Base-by-base conservation (phyloP, 257 asterid genomes). In the Asclepias syriaca region DNA sequence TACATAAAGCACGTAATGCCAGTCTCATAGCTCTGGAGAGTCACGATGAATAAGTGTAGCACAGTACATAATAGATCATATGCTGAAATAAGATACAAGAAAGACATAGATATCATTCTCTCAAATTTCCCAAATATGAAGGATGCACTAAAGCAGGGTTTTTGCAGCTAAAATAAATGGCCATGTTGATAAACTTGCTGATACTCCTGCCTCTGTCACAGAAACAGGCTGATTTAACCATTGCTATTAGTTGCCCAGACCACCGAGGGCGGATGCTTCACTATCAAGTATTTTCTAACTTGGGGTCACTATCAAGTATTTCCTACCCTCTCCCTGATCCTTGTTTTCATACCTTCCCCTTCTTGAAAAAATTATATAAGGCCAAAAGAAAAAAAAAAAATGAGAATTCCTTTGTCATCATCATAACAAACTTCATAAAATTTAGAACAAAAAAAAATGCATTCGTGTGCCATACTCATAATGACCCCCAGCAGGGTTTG, bases 401-500 rank as follows among this genome's bases (percentile, higher is more conserved):
- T 14, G 16, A 13, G 55, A 21, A 53, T 16, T 18, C 18, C n/a
- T 16, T 53, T 18, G 22, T 53, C 18, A 61, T 34, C 21, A 6
- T 15, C 24, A 29, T 60, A 37, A 24, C 48, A 63, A 7, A 43
- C 48, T 63, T 15, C 12, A 43, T 63, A 16, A 34, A 63, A 32
- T 1, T 61, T 63, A 34, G 49, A 46, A 57, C 40, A 56, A 50
- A 34, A 1, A 1, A 40, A 59, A 27, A 58, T 68, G 64, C 43
- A 48, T 3, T 55, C 48, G 40, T 15, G 32, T 58, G 73, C 68
- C 55, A 65, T 91, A 94, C 99, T 90, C 86, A 73, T 91, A 94
- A 80, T 91, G 99, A 81, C 99, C 99, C 74, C 96, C 98, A 66
- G 80, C 92, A 81, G 99, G 99, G 81, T 94, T 94, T 79, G 99